Conservation (phyloP, 768 basidiomycete genomes). For the Mycena venus region DNA sequence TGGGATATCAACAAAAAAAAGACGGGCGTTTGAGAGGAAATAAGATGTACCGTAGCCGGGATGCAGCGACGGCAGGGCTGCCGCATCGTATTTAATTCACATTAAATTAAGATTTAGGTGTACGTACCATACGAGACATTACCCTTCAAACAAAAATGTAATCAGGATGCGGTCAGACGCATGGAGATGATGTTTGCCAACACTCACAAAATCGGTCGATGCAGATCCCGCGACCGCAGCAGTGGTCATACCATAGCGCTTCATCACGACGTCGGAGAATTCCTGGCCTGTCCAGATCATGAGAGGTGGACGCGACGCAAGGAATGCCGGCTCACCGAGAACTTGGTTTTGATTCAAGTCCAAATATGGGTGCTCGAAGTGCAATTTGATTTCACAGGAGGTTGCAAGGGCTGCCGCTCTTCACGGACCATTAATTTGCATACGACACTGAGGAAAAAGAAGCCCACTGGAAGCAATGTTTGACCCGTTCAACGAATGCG, state of each 20-base stretch:
- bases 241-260: constrained; percentile 55
- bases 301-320: not conserved
- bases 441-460: not conserved
- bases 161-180: constrained; percentile 16
- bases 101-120: constrained; percentile 17
- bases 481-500: constrained; percentile 69
- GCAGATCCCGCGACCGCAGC: constrained; percentile 56
- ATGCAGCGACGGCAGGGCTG: constrained; percentile 75
- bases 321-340: constrained; percentile 56
- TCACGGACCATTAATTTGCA: constrained; percentile 24
- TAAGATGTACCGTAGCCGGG: constrained; percentile 65
- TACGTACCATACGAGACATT: constrained; percentile 76
- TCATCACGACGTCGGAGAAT: constrained; percentile 61
- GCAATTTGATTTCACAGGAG: constrained; percentile 64
- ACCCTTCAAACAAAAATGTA: constrained; percentile 61
- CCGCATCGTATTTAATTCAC: constrained; percentile 30
- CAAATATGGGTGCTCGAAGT: constrained; percentile 57
- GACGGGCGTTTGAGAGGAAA: constrained; percentile 36
- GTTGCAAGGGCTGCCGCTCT: constrained; percentile 81
- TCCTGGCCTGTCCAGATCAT: constrained; percentile 57
- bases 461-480: constrained; percentile 79
- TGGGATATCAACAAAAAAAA: constrained; percentile 32
- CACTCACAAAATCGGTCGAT: constrained; percentile 84
- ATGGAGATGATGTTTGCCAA: constrained; percentile 16
- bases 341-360: constrained; percentile 72